Conservation (phyloP, 2,329 filamentous ascomycete species). For the Beauveria varroae region DNA sequence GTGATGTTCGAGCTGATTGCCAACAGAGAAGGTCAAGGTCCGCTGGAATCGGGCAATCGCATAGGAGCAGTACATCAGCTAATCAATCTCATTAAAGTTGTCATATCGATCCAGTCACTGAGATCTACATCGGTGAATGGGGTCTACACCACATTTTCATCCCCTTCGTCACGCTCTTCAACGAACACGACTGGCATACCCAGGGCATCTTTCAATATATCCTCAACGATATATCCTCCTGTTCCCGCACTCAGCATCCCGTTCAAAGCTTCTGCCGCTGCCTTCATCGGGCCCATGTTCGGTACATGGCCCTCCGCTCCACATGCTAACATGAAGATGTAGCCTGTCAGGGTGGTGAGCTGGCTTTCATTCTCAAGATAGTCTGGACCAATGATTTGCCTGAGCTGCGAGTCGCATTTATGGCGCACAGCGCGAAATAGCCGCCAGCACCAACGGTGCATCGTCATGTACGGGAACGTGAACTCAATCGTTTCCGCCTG, state of each 20-base stretch:
- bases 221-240: not conserved
- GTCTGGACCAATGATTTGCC: not conserved
- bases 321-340: not conserved
- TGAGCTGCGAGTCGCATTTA: not conserved
- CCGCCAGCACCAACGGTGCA: constrained; percentile 1
- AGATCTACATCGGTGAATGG: too few species aligned
- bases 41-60: too few species aligned
- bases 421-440: not conserved
- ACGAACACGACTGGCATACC: not conserved
- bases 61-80: too few species aligned
- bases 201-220: not conserved
- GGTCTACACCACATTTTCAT: too few species aligned
- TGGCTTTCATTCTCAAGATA: not conserved
- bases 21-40: fast-evolving
- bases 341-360: not conserved
- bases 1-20: too few species aligned
- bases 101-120: too few species aligned
- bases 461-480: not conserved
- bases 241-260: not conserved
- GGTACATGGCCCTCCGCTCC: not conserved
- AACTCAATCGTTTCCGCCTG: not conserved
- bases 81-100: too few species aligned
- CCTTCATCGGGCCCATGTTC: not conserved
- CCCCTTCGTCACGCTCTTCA: too few species aligned
- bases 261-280: not conserved